These are phyloP conservation scores for Orbilia blumenaviensis DNA, from an alignment of 2,329 filamentous ascomycete genomes.

Conservation along the genomic window DNA sequence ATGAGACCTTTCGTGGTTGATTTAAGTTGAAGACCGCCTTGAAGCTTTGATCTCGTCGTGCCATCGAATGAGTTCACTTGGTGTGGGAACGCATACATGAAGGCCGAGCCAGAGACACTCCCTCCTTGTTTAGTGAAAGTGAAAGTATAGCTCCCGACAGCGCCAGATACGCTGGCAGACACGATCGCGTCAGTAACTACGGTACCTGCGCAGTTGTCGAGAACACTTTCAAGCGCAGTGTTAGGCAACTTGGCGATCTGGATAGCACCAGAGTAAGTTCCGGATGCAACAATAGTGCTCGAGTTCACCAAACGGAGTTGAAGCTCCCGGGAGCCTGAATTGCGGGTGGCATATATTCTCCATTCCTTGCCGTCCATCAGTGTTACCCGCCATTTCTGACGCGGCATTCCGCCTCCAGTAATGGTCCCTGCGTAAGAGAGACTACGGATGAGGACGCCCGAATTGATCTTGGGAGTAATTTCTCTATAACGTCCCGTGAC, in stretches of 20 bases:
- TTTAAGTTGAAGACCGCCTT: slow-evolving; percentile 70
- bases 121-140: slow-evolving; percentile 76
- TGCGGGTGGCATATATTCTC: slow-evolving; percentile 78
- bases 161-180: slow-evolving; percentile 70
- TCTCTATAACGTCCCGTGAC: slow-evolving; percentile 79
- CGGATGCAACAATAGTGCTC: slow-evolving; percentile 72
- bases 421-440: slow-evolving; percentile 66
- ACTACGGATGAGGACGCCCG: slow-evolving; percentile 76
- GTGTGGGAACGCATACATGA: slow-evolving; percentile 90
- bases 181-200: slow-evolving; percentile 75
- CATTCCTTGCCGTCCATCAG: slow-evolving; percentile 78
- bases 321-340: slow-evolving; percentile 69
- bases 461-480: slow-evolving; percentile 76
- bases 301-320: slow-evolving; percentile 72
- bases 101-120: slow-evolving; percentile 66
- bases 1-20: slow-evolving; percentile 87
- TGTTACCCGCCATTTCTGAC: slow-evolving; percentile 75
- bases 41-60: slow-evolving; percentile 63
- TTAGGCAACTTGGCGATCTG: slow-evolving; percentile 78
- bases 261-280: slow-evolving; percentile 78
- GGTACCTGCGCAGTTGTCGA: slow-evolving; percentile 78
- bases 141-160: slow-evolving; percentile 76
- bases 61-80: slow-evolving; percentile 79
- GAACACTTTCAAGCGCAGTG: slow-evolving; percentile 69
- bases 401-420: slow-evolving; percentile 61